Conservation (phyloP, 2,329 filamentous ascomycete species). For the Monascus ruber region DNA sequence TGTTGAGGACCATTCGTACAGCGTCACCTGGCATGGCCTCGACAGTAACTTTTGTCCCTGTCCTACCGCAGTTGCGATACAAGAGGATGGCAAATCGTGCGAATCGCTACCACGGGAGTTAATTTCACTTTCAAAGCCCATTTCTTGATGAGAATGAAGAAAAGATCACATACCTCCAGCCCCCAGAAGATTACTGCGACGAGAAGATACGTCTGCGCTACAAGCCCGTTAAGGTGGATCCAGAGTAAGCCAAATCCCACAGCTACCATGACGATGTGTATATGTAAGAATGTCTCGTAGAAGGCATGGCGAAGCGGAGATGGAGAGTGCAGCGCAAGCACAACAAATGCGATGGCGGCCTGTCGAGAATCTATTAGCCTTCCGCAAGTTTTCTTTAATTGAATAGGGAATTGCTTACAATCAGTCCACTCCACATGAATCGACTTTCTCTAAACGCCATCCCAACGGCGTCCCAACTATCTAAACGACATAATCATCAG, state of each 20-base stretch:
- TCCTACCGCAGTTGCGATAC: constrained; percentile 50
- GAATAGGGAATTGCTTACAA: constrained; percentile 22
- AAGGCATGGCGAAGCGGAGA: constrained; percentile 84
- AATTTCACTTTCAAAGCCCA: background rate
- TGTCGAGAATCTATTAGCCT: constrained; percentile 9
- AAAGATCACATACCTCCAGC: constrained; percentile 40
- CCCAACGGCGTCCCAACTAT: constrained; percentile 26
- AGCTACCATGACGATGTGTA: constrained; percentile 67
- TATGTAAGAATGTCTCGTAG: constrained; percentile 89
- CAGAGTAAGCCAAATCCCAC: constrained; percentile 60
- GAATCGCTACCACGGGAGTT: constrained; percentile 32
- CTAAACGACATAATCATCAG: constrained; percentile 40
- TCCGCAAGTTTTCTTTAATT: background rate
- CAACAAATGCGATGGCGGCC: constrained; percentile 44
- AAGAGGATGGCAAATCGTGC: constrained; percentile 52
- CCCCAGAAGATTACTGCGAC: constrained; percentile 68
- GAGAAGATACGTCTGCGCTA: constrained; percentile 64
- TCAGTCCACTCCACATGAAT: constrained; percentile 32
- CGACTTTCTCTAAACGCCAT: constrained; percentile 17
- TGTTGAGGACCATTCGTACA: constrained; percentile 57
- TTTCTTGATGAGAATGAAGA: background rate
- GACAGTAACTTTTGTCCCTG: constrained; percentile 54
- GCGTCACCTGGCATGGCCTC: constrained; percentile 60
- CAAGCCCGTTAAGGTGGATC: constrained; percentile 61
- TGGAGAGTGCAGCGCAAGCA: constrained; percentile 58